Evolutionary conservation across 164 flowering plant species (phyloP).

Genomic region (Buxus sempervirens): DNA sequence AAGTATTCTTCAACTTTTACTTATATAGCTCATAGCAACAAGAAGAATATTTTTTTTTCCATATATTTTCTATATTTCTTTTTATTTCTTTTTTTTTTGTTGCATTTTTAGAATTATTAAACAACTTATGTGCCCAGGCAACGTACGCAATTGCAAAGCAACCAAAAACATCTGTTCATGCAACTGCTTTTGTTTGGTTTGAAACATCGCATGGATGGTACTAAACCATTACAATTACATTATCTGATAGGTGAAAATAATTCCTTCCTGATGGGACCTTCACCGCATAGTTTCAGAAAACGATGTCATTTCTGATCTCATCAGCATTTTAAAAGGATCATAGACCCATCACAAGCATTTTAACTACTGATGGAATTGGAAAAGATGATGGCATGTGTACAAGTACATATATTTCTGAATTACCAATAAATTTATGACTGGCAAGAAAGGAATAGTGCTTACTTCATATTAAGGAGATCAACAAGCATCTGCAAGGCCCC

Average conservation of each 20-base stretch:
- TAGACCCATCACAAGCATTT: neutral
- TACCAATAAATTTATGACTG: neutral
- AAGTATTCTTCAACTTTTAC: too few species aligned
- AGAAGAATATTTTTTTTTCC: too few species aligned
- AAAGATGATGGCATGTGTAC: neutral
- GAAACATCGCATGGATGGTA: neutral
- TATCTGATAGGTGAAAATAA: neutral
- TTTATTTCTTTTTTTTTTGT: too few species aligned
- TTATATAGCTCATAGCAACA: too few species aligned
- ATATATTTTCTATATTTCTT: too few species aligned
- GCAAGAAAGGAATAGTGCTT: conserved; percentile 13
- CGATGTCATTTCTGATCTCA: neutral
- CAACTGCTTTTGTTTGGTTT: neutral
- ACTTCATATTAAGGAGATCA: conserved; percentile 86
- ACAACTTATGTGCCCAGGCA: too few species aligned
- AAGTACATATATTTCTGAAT: neutral
- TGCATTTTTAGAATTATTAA: too few species aligned
- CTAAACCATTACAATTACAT: neutral
- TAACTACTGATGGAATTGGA: neutral
- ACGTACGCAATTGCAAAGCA: too few species aligned
- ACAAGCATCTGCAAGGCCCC: conserved; percentile 93
- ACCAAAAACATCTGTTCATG: too few species aligned
- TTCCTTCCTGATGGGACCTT: neutral
- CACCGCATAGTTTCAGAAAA: neutral
- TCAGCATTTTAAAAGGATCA: neutral